phyloP scores from a whole-genome alignment of 2,329 filamentous ascomycete genomes.

The Boeremia exigua region DNA sequence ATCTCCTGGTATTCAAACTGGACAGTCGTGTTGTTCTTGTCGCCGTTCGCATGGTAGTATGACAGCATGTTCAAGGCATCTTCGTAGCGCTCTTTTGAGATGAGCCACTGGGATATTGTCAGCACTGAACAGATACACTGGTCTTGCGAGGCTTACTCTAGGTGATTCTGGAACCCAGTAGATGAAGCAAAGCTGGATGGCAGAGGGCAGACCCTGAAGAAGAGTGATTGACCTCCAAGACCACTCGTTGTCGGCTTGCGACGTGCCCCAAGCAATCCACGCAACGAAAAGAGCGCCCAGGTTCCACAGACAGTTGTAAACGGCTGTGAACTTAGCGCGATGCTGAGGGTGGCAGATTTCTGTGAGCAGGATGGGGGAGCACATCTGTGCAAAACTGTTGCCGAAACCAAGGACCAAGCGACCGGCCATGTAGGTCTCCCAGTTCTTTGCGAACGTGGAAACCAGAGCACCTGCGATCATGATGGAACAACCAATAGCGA shows the following conservation, averaged over 20 bases:
- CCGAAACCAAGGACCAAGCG: conserved; percentile 71
- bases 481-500: conserved; percentile 51
- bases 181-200: conserved; percentile 68
- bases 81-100: conserved; percentile 67
- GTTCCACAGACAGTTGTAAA: conserved; percentile 74
- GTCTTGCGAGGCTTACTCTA: neutral
- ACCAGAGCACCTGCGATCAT: conserved; percentile 53
- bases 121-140: neutral
- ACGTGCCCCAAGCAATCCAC: conserved; percentile 58
- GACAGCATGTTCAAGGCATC: conserved; percentile 67
- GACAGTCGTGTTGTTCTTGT: conserved; percentile 64
- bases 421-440: conserved; percentile 61
- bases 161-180: conserved; percentile 69
- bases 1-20: conserved; percentile 72
- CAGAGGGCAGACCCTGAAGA: conserved; percentile 55
- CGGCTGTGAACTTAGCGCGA: conserved; percentile 66
- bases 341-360: conserved; percentile 73
- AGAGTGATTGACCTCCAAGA: conserved; percentile 60
- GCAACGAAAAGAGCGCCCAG: conserved; percentile 63
- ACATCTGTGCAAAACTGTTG: conserved; percentile 68
- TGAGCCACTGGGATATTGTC: conserved; percentile 50
- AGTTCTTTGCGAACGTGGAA: conserved; percentile 33
- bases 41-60: conserved; percentile 68
- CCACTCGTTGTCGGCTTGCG: conserved; percentile 54
- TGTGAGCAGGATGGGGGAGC: conserved; percentile 67